Percentiles rank a stretch among this genome's conserved stretches.
Evolutionary conservation across 176 grass and related monocot genomes (phyloP).

Genomic region (Chrysopogon serrulatus): DNA sequence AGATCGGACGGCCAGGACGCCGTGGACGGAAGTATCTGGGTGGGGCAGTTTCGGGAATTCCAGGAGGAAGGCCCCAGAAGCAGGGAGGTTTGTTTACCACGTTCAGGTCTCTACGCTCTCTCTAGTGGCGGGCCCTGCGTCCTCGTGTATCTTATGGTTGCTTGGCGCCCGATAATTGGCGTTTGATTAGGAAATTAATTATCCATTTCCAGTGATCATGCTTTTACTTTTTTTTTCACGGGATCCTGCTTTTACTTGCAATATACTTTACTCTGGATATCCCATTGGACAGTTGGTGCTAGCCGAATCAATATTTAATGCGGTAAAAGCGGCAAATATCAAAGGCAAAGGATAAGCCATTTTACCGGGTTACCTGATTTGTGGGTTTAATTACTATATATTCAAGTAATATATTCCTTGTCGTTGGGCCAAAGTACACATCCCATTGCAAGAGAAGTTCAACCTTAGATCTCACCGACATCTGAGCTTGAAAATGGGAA

Average conservation of each 20-base stretch:
- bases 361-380: not conserved
- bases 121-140: not conserved
- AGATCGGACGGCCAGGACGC: not conserved
- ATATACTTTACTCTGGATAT: not conserved
- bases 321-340: not conserved
- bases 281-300: not conserved
- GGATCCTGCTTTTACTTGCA: not conserved
- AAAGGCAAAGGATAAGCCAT: not conserved
- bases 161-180: not conserved
- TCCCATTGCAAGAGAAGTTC: not conserved
- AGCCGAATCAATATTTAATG: not conserved
- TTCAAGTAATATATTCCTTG: slow-evolving; percentile 1
- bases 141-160: not conserved
- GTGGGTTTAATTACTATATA: not conserved
- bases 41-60: slow-evolving; percentile 16
- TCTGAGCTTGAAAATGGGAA: slow-evolving; percentile 16
- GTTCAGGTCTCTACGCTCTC: not conserved
- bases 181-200: not conserved
- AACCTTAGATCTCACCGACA: slow-evolving; percentile 23
- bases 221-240: not conserved
- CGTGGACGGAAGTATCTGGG: slow-evolving; percentile 27
- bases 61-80: slow-evolving; percentile 12
- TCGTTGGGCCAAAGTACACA: not conserved
- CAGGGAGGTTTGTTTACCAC: not conserved
- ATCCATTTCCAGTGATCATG: not conserved